Evolutionary conservation across 179 eudicot species (phyloP).

Genomic region (Patellifolia procumbens): DNA sequence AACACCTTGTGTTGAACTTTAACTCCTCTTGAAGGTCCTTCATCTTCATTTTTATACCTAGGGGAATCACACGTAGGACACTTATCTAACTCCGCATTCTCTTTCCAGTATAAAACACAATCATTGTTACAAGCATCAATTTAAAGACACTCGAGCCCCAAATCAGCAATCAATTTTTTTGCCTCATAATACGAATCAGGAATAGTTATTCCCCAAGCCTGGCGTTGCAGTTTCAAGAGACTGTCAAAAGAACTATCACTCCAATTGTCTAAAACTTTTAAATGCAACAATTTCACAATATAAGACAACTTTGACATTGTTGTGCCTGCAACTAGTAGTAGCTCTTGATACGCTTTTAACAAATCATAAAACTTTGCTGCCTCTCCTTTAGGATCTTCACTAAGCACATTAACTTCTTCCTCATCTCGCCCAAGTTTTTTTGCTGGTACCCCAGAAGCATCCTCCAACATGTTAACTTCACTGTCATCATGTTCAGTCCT

Average conservation of each 20-base stretch:
- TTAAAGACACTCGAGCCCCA: slow-evolving; percentile 20
- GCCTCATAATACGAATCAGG: no score
- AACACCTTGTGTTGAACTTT: slow-evolving; percentile 9
- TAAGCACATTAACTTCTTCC: no score
- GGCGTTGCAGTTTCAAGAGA: slow-evolving; percentile 6
- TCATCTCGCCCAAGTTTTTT: no score
- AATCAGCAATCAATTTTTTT: slow-evolving; percentile 11
- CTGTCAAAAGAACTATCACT: slow-evolving; percentile 19
- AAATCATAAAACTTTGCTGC: no score
- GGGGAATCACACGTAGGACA: no score
- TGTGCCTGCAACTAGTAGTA: background rate
- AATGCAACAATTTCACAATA: slow-evolving; percentile 23
- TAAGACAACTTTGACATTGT: slow-evolving; percentile 23
- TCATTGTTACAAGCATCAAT: slow-evolving; percentile 31
- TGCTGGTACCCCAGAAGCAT: no score
- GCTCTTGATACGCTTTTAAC: no score
- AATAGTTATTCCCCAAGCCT: slow-evolving; percentile 9
- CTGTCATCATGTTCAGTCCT: no score
- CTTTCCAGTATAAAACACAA: slow-evolving; percentile 26
- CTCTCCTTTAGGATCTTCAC: no score
- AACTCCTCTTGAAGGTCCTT: background rate
- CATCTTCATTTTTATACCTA: background rate
- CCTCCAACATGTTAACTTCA: no score
- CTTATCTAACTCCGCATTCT: background rate
- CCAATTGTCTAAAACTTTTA: slow-evolving; percentile 24